phyloP scores from a whole-genome alignment of 73 alveolate genomes.

The Blepharisma japonicum region DNA sequence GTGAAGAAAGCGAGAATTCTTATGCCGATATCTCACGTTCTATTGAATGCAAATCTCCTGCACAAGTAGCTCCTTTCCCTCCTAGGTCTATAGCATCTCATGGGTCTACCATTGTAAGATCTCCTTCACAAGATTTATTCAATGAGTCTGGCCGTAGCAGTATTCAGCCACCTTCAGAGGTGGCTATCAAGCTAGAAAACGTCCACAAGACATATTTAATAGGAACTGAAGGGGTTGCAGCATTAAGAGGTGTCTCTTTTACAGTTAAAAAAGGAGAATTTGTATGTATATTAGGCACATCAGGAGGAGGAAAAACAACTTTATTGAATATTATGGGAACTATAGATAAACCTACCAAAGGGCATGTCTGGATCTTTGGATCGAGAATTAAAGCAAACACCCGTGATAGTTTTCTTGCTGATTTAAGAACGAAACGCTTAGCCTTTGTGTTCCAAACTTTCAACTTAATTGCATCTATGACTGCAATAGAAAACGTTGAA shows the following conservation, averaged over 20 bases:
- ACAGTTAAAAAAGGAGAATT: constrained; percentile 91
- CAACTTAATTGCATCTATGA: constrained; percentile 88
- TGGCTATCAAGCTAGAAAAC: constrained; percentile 68
- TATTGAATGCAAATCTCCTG: too few species aligned
- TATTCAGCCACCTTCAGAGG: constrained; percentile 26
- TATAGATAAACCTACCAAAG: constrained; percentile 96
- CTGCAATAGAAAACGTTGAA: constrained; percentile 95
- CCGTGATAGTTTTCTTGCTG: constrained; percentile 82
- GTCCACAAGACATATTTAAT: constrained; percentile 95
- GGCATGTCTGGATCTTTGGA: constrained; percentile 88
- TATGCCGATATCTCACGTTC: too few species aligned
- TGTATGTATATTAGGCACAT: constrained; percentile 87
- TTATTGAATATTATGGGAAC: constrained; percentile 94
- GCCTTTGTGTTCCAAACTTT: constrained; percentile 96
- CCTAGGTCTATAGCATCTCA: too few species aligned
- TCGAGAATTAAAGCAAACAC: constrained; percentile 81
- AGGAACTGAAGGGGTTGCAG: constrained; percentile 98
- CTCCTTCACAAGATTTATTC: too few species aligned
- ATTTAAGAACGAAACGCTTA: constrained; percentile 81
- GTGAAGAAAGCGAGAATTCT: too few species aligned
- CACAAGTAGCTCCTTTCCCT: too few species aligned
- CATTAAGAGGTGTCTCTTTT: constrained; percentile 93
- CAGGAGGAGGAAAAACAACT: constrained; percentile 96
- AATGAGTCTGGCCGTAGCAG: too few species aligned
- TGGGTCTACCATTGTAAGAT: too few species aligned